A percentile compares a stretch with the other conserved stretches of the same genome.
These are phyloP conservation scores for Colletotrichum tabaci DNA, from an alignment of 2,329 filamentous ascomycete genomes.

Conservation along the genomic window DNA sequence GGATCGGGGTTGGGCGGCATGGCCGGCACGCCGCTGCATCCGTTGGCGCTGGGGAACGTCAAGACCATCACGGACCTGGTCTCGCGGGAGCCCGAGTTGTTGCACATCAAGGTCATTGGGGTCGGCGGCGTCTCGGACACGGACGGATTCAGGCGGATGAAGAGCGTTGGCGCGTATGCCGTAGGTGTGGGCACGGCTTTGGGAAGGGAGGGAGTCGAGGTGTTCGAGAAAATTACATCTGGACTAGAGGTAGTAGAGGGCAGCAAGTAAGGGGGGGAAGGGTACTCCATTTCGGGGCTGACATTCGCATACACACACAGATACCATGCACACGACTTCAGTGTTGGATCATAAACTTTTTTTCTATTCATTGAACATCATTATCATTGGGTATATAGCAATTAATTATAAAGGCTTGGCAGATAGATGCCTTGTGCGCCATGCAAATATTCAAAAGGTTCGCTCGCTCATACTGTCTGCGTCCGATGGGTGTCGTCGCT, in stretches of 20 bases:
- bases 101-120: slow-evolving; percentile 76
- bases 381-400: slow-evolving; percentile 42
- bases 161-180: slow-evolving; percentile 73
- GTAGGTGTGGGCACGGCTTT: slow-evolving; percentile 81
- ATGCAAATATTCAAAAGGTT: slow-evolving; percentile 19
- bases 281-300: too few relatives aligned
- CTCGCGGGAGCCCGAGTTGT: slow-evolving; percentile 62
- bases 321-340: background rate
- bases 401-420: slow-evolving; percentile 35
- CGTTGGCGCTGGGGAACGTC: slow-evolving; percentile 83
- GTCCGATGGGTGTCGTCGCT: slow-evolving; percentile 31
- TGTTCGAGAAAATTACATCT: slow-evolving; percentile 73
- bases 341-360: slow-evolving; percentile 9
- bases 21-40: slow-evolving; percentile 80
- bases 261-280: slow-evolving; percentile 23
- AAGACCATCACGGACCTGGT: slow-evolving; percentile 74
- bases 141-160: slow-evolving; percentile 76
- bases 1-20: slow-evolving; percentile 77
- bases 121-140: slow-evolving; percentile 80
- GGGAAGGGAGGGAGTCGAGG: slow-evolving; percentile 71
- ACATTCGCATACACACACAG: background rate
- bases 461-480: slow-evolving; percentile 34
- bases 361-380: slow-evolving; percentile 35
- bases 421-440: slow-evolving; percentile 2
- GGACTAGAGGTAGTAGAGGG: background rate